Conservation (phyloP, 176 grass and related monocot genomes). For the Eremochloa ophiuroides region DNA sequence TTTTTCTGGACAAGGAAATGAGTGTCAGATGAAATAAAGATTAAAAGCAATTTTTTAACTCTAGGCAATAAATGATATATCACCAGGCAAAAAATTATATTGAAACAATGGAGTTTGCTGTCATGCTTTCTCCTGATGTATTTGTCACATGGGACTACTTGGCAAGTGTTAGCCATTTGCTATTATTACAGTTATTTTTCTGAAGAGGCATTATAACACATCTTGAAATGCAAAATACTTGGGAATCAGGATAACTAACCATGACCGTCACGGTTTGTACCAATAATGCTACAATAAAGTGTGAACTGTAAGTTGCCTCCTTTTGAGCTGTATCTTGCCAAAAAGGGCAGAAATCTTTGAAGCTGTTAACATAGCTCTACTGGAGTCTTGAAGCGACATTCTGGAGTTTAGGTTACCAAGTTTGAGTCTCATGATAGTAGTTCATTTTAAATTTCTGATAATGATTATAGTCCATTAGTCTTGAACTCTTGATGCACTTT, state of each 20-base stretch:
- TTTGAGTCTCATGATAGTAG: not conserved
- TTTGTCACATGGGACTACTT: not conserved
- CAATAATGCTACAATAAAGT: constrained; percentile 1
- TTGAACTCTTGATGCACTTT: not conserved
- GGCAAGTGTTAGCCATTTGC: not conserved
- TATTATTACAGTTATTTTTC: not conserved
- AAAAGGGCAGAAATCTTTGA: not conserved
- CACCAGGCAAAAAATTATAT: not conserved
- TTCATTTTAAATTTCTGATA: not conserved
- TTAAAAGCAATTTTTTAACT: not conserved
- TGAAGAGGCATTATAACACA: not conserved
- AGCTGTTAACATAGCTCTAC: not conserved
- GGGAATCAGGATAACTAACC: not conserved
- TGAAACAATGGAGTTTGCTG: not conserved
- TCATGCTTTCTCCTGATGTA: not conserved
- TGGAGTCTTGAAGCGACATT: not conserved
- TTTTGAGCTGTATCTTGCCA: not conserved
- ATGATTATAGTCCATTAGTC: not conserved
- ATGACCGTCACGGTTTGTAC: not conserved
- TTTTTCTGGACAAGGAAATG: not conserved
- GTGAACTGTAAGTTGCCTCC: not conserved
- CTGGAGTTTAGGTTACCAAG: not conserved
- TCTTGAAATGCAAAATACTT: not conserved
- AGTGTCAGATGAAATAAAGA: not conserved
- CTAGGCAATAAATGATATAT: not conserved